Base-by-base conservation (phyloP, 176 grass and related monocot species). In the Lolium rigidum region DNA sequence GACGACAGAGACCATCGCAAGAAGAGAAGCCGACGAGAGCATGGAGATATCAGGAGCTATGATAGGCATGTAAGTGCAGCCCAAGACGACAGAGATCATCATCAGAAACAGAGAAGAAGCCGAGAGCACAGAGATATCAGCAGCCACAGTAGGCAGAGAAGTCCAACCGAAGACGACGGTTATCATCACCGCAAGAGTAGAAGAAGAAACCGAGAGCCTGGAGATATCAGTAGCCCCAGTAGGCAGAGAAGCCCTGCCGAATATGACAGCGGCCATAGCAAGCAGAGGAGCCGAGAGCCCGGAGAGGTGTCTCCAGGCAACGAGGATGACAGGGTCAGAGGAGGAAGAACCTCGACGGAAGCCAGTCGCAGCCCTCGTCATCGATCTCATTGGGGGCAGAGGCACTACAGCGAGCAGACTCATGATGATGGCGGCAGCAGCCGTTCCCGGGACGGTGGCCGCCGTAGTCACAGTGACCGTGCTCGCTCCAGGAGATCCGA, bases 231-330 rank as follows among this genome's bases (percentile, higher is more conserved):
- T n/a, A 94, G 62, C 5, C 85, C 83, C 56, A 74, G 64, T 60
- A 90, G 63, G 37, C 74, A 77, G 1, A 71, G 68, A 79, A 83
- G 82, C 69, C 24, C 7, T 44, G 62, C 18, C 0, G 77, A 50
- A 67, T 14, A 83, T 22, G 55, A 55, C 1, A 1, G 28, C 7
- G 7, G 74, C 21, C 39, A 69, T n/a, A 71, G 16, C 21, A 74
- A 82, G 76, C 50, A 44, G 58, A 89, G 78, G 61, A 91, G 82
- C 77, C 52, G 46, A 70, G 81, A 84, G 44, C 41, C 26, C 0
- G 80, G 82, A 35, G 79, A 95, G 82, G 20, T 90, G 84, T 93
- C 85, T 12, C 81, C 65, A 1, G 85, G 90, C 73, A 76, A 44
- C 72, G 95, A 91, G 62, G 88, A 82, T 43, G 50, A 55, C 21